Conservation (phyloP, 805 yeast genomes). For the Metschnikowia anglica region DNA sequence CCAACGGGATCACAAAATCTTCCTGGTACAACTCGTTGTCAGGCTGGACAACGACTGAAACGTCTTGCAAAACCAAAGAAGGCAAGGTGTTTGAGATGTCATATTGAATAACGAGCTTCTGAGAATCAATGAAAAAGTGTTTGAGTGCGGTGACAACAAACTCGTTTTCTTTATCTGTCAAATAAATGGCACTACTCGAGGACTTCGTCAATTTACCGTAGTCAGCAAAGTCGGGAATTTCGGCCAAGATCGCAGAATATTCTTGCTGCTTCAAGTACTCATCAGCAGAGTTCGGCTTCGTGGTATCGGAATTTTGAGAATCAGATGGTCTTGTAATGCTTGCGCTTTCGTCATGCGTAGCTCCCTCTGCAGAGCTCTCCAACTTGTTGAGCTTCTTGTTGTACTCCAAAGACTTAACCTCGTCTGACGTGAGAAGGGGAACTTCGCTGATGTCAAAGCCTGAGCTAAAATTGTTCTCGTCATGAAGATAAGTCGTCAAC, state of each 20-base stretch:
- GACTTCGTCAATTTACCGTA: slow-evolving; percentile 79
- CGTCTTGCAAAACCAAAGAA: slow-evolving; percentile 73
- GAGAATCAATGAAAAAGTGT: slow-evolving; percentile 69
- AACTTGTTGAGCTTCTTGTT: slow-evolving; percentile 48
- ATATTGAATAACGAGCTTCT: slow-evolving; percentile 75
- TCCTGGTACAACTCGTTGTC: slow-evolving; percentile 59
- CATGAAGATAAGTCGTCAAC: slow-evolving; percentile 67
- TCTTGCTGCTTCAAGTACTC: slow-evolving; percentile 53
- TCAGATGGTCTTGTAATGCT: slow-evolving; percentile 10
- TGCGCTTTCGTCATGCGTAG: slow-evolving; percentile 18
- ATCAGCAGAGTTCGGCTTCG: slow-evolving; percentile 25
- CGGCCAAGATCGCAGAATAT: slow-evolving; percentile 65
- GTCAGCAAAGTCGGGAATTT: slow-evolving; percentile 67
- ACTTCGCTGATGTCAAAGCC: slow-evolving; percentile 73
- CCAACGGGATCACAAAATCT: slow-evolving; percentile 73
- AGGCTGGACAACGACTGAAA: slow-evolving; percentile 66
- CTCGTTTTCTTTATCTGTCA: slow-evolving; percentile 92
- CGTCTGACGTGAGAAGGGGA: slow-evolving; percentile 66
- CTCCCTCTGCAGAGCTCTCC: slow-evolving; percentile 28
- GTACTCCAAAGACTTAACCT: slow-evolving; percentile 62
- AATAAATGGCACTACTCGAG: slow-evolving; percentile 54
- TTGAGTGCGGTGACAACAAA: slow-evolving; percentile 82
- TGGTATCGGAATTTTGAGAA: slow-evolving; percentile 20
- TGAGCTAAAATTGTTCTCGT: slow-evolving; percentile 45
- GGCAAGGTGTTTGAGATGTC: slow-evolving; percentile 81